phyloP scores from a whole-genome alignment of 176 grass and related monocot genomes.

The Oryza nivara region DNA sequence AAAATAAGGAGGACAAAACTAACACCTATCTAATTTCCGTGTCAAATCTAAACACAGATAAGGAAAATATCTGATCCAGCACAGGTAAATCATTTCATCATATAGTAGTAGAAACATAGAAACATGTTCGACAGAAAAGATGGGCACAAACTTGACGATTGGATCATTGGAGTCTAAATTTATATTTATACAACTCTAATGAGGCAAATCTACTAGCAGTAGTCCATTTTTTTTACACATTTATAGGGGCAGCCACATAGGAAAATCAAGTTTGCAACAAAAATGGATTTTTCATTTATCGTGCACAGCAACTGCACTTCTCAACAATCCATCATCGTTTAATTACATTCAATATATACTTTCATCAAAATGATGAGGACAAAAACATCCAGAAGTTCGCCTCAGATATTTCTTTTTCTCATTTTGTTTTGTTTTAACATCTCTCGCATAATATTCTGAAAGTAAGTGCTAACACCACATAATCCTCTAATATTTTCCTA shows the following conservation, averaged over 20 bases:
- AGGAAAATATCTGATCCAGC: not conserved
- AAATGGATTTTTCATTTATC: not conserved
- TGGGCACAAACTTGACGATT: not conserved
- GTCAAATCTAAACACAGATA: too few species aligned
- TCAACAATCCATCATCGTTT: not conserved
- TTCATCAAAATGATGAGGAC: conserved; percentile 12
- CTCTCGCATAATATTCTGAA: conserved; percentile 14
- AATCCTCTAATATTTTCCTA: conserved; percentile 24
- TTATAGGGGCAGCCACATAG: not conserved
- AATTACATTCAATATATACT: conserved; percentile 37
- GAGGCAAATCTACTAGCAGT: too few species aligned
- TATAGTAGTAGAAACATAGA: not conserved
- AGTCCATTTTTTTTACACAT: not conserved
- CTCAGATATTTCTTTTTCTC: not conserved
- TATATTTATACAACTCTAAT: too few species aligned
- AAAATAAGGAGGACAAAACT: not conserved
- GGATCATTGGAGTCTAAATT: too few species aligned
- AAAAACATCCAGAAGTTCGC: conserved; percentile 22
- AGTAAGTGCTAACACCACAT: conserved; percentile 22
- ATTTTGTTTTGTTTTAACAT: not conserved
- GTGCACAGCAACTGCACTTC: conserved; percentile 24
- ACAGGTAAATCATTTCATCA: not conserved
- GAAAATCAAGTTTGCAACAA: not conserved
- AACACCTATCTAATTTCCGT: too few species aligned
- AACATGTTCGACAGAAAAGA: not conserved